Percentiles rank a stretch among this genome's conserved stretches.
Conservation (phyloP, 768 basidiomycete species). For the Mycena galopus region DNA sequence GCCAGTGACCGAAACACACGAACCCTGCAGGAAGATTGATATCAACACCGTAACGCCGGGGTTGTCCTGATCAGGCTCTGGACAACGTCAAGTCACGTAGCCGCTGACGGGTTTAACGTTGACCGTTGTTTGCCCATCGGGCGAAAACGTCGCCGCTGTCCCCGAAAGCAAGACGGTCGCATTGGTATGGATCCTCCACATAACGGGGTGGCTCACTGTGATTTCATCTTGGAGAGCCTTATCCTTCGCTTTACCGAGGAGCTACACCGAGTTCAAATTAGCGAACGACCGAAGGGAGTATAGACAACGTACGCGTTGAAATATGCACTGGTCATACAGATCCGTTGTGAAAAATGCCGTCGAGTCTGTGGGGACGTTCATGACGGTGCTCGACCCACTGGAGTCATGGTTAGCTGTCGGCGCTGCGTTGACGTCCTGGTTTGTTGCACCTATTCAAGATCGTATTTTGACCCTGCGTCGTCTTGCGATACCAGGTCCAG, state of each 20-base stretch:
- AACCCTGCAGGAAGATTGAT: conserved; percentile 68
- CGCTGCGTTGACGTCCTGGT: conserved; percentile 83
- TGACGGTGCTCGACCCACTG: conserved; percentile 85
- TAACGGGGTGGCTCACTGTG: conserved; percentile 64
- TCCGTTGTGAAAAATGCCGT: conserved; percentile 88
- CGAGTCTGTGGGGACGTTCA: conserved; percentile 70
- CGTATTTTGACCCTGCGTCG: conserved; percentile 98
- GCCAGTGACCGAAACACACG: not conserved
- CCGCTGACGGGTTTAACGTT: conserved; percentile 77
- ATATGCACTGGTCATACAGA: conserved; percentile 76
- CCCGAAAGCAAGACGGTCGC: conserved; percentile 76
- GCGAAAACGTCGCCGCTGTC: conserved; percentile 78
- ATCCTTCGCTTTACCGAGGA: conserved; percentile 87
- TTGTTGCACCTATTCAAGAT: conserved; percentile 77
- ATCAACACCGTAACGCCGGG: conserved; percentile 82
- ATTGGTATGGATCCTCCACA: conserved; percentile 98
- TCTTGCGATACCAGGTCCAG: conserved; percentile 96
- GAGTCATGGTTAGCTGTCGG: conserved; percentile 69
- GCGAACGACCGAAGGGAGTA: conserved; percentile 20
- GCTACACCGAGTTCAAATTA: conserved; percentile 53
- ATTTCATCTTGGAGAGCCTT: conserved; percentile 94
- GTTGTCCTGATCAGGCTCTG: conserved; percentile 79
- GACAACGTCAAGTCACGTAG: conserved; percentile 69
- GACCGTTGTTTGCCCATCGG: conserved; percentile 76
- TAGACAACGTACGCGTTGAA: conserved; percentile 69